Base-by-base conservation (phyloP, 768 basidiomycete species). In the Inosperma sp. region DNA sequence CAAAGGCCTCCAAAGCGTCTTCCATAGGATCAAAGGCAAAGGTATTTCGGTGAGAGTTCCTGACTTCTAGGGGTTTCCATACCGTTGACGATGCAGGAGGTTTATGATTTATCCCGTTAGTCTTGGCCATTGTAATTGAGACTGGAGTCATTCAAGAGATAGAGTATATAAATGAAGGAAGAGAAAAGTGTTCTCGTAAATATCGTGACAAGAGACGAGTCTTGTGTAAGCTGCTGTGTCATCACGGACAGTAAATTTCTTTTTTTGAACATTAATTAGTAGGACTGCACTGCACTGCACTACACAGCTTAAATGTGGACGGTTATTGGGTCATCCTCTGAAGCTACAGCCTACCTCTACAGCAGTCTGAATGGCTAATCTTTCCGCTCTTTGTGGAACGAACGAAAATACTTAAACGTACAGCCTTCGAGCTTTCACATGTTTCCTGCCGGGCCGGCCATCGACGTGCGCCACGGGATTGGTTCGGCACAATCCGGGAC, bases 11-110 rank as follows among this genome's bases (percentile, higher is more conserved):
- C 22, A 97, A 67, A 0, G 94, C 91, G 13, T 83, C 84, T 52
- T 88, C 82, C 56, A 98, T 81, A 0, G 81, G 52, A 61, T 97
- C 93, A 59, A 98, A 94, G 0, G 78, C 61, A 61, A 88, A 89
- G 19, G 60, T 47, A 2, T 71, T 63, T 35, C 73, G 70, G 25
- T 54, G 58, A 5, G 57, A 47, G 50, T 67, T 59, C 26, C 55
- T 12, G 26, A 65, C 44, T 34, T 67, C 59, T n/a, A 59, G 70
- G 13, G 76, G 72, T n/a, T 61, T 60, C 68, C 74, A 72, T 39
- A 53, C 43, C 21, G 59, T 46, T 34, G 61, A 52, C 37, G 51
- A 13, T 16, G 33, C 34, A n/a, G 23, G 35, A 35, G 25, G 21
- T 54, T 62, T 57, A 56, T 56, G 43, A n/a, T n/a, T n/a, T 55